Evolutionary conservation across 2,329 filamentous ascomycete species (phyloP).

Genomic region (Knoxdaviesia capensis): DNA sequence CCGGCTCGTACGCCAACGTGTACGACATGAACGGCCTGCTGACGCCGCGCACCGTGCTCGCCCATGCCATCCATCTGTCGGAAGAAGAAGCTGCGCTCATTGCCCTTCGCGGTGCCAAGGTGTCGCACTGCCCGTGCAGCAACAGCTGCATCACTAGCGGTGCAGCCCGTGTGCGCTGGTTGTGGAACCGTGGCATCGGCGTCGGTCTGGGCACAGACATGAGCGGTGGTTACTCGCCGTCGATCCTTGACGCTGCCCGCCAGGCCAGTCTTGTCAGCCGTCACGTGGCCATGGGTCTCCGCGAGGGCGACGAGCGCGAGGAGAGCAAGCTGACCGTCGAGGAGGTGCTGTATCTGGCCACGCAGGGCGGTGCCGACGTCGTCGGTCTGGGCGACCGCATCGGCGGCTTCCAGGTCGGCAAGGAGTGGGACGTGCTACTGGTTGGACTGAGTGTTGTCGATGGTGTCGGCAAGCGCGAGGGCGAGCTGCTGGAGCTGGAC

Average conservation of each 20-base stretch:
- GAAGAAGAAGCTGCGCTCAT: constrained; percentile 47
- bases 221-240: constrained; percentile 67
- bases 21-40: constrained; percentile 60
- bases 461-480: constrained; percentile 15
- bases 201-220: constrained; percentile 86
- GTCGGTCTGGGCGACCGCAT: constrained; percentile 53
- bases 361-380: constrained; percentile 67
- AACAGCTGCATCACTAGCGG: constrained; percentile 73
- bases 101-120: constrained; percentile 36
- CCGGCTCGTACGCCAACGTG: constrained; percentile 48
- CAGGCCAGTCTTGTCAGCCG: constrained; percentile 65
- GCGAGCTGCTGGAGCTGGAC: constrained; percentile 6
- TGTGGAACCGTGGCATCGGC: constrained; percentile 55
- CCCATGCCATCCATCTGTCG: constrained; percentile 63
- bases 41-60: constrained; percentile 55
- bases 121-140: constrained; percentile 73
- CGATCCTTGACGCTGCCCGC: constrained; percentile 63
- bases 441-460: constrained; percentile 38
- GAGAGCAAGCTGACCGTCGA: constrained; percentile 56
- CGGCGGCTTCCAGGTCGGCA: constrained; percentile 69
- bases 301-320: constrained; percentile 17
- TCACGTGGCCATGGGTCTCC: constrained; percentile 38
- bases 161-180: constrained; percentile 49
- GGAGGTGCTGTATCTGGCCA: constrained; percentile 73
- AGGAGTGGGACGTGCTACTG: constrained; percentile 81